Evolutionary conservation across 805 yeast genomes (phyloP), one percentile per base, ranked within the genome.

Genomic region (Hanseniaspora valbyensis): DNA sequence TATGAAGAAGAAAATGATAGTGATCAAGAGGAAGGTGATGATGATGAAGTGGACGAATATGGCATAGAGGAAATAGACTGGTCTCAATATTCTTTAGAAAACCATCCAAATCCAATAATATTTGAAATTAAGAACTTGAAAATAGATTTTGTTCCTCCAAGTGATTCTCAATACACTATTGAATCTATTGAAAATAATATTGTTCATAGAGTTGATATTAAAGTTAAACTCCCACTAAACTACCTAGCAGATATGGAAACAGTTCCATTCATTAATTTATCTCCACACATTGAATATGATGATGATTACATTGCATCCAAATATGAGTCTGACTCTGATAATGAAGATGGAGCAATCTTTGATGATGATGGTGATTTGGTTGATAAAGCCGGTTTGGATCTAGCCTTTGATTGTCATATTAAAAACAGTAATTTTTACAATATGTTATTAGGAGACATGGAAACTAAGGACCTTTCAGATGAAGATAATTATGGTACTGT

Each of bases 21-120:
- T 0, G 68, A 64, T 2, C 68, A 65, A 0, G 74, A 69, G 0
- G 67, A 63, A 7, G 70, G 65, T 2, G 66, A 61, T 1, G 66
- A 58, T 4, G 65, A 57, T 4, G 70, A 65, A 0, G 73, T 66
- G 2, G 39, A 22, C n/a, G 39, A 4, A 69, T 64, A 42, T 26
- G 37, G 13, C 3, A 38, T 7, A 22, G 33, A 43, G 4, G 52
- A 46, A 33, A 46, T 46, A 12, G 51, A 46, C 13, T 46, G 51
- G 51, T 13, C 44, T 0, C 4, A 14, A 10, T 46, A 32, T 14
- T 22, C 21, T 12, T 13, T 40, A 10, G 44, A 46, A 46, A 40
- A 46, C 34, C 51, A 46, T 46, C 51, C 44, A 40, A 46, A 46
- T 18, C 51, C 51, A 18, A 22, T 46, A 22, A 26, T 46, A 10